phyloP scores from a whole-genome alignment of 768 basidiomycete species.

The Phanerochaete carnosa region DNA sequence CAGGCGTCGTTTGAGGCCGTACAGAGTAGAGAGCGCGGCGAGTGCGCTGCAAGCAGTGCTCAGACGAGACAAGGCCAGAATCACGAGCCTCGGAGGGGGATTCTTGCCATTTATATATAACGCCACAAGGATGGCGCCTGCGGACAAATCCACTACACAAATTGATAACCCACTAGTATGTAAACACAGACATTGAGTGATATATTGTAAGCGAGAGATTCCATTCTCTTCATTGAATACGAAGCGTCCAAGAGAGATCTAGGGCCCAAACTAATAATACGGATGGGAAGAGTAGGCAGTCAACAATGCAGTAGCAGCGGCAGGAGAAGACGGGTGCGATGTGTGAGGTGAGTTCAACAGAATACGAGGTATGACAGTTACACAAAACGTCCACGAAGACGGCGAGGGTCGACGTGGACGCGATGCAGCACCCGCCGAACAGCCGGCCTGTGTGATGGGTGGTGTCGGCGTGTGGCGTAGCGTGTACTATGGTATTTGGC shows the following conservation, averaged over 20 bases:
- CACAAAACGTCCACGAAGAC: background rate
- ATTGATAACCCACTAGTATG: too few relatives aligned
- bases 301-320: background rate
- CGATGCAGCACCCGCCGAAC: background rate
- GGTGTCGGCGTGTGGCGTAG: constrained; percentile 5
- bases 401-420: background rate
- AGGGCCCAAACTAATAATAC: constrained; percentile 1
- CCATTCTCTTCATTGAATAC: constrained; percentile 1
- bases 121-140: background rate
- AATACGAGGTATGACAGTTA: background rate
- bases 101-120: background rate
- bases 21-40: background rate
- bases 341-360: background rate
- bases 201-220: constrained; percentile 1
- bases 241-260: background rate
- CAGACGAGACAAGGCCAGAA: background rate
- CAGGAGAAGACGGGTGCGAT: background rate
- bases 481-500: constrained; percentile 7
- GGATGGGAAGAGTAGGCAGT: background rate
- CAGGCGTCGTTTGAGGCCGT: background rate
- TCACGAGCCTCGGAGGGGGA: background rate
- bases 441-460: background rate
- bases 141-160: too few relatives aligned
- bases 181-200: background rate
- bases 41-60: background rate